Evolutionary conservation across 192 early-diverging fungal genomes (phyloP), one percentile per base, ranked within the genome.

Genomic region (Pecoramyces ruminantium): DNA sequence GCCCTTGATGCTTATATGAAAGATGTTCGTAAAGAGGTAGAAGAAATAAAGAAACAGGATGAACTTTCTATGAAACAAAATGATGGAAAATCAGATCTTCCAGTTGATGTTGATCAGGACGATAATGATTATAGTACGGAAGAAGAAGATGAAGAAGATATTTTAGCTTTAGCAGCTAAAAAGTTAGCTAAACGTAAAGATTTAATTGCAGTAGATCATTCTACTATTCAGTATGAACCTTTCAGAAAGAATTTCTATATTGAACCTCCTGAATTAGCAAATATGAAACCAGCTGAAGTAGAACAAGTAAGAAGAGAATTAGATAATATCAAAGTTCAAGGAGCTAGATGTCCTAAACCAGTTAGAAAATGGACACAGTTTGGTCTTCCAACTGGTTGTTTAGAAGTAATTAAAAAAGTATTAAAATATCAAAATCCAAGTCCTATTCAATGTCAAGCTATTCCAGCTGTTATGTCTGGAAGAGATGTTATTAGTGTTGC

Each of bases 381-480:
- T 86, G 97, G 97, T 27, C 86, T 98, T n/a, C 96, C 96, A 1
- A 81, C 40, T 16, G 83, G 79, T 30, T 88, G 89, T 82, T 83
- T 90, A 77, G 91, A 94, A 80, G 92, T 95, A 6, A 95, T 96
- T 83, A 87, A 90, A 51, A 92, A 92, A 79, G 83, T 87, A 1
- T 85, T 95, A 29, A 93, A 93, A 80, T 98, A 95, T 84, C 92
- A 93, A 29, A 89, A 88, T 21, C 96, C 97, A 0, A 93, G 95
- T 4, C 88, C 96, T 0, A 96, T 98, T 81, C 96, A 98, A 84
- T 89, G 93, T 3, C 96, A 98, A 83, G 93, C 94, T 0, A 92
- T 98, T n/a, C 96, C 96, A n/a, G 96, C 96, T 0, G 93, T 98
- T 78, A 90, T 98, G 93, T 93, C 93, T 83, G 96, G 96, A 0